A percentile compares a stretch with the other conserved stretches of the same genome.
These are phyloP conservation scores for Botryotinia calthae DNA, from an alignment of 2,329 filamentous ascomycete genomes.

Conservation along the genomic window DNA sequence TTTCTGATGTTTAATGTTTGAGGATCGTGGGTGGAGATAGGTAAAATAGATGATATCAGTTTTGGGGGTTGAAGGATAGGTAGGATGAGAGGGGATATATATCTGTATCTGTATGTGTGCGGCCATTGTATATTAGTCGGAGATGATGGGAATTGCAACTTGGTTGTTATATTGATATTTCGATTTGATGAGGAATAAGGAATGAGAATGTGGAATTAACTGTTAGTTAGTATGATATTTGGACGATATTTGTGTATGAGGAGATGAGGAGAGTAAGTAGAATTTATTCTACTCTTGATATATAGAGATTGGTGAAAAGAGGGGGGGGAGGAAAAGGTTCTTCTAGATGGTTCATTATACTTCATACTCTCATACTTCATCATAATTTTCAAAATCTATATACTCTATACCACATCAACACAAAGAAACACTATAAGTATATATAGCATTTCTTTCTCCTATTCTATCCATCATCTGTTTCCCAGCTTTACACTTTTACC, in stretches of 20 bases:
- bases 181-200: neutral
- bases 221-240: neutral
- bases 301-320: neutral
- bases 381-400: neutral
- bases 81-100: neutral
- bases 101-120: too few species aligned
- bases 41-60: neutral
- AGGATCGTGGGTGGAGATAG: neutral
- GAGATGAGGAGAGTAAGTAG: neutral
- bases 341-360: neutral
- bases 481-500: too few species aligned
- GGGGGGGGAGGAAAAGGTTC: too few species aligned
- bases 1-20: neutral
- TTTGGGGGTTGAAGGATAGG: neutral
- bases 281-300: neutral
- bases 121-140: too few species aligned
- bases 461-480: neutral
- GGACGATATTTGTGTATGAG: neutral
- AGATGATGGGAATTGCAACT: neutral
- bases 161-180: neutral
- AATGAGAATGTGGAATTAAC: neutral
- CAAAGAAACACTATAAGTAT: neutral
- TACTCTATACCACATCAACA: neutral
- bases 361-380: neutral
- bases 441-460: accelerated